Evolutionary conservation across 257 asterid genomes (phyloP).

Genomic region (Paraleonurus japonicus): DNA sequence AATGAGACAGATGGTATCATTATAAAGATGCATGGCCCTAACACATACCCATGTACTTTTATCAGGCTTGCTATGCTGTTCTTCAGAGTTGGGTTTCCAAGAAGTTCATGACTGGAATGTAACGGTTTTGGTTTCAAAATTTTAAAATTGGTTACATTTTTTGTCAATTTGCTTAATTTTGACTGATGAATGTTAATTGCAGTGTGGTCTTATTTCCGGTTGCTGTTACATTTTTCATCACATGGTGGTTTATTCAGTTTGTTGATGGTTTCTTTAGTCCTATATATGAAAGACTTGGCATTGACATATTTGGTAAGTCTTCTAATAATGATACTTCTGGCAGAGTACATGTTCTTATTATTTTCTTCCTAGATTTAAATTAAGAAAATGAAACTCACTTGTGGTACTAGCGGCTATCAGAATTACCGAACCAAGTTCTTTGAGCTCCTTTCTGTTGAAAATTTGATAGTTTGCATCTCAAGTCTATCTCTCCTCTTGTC

Average conservation of each 20-base stretch:
- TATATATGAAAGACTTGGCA: slow-evolving; percentile 84
- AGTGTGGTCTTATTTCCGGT: slow-evolving; percentile 95
- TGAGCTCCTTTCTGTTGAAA: slow-evolving; percentile 2
- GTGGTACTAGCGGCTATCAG: not conserved
- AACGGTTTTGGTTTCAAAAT: slow-evolving; percentile 23
- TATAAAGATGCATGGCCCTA: slow-evolving; percentile 18
- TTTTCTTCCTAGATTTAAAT: slow-evolving; percentile 9
- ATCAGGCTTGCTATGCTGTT: slow-evolving; percentile 97
- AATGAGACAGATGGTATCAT: slow-evolving; percentile 1
- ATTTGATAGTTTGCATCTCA: slow-evolving; percentile 10
- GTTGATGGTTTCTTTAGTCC: slow-evolving; percentile 99
- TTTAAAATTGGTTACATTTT: not conserved
- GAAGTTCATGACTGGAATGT: slow-evolving; percentile 99
- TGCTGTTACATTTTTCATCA: slow-evolving; percentile 89
- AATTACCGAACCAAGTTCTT: slow-evolving; percentile 6
- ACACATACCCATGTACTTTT: slow-evolving; percentile 23
- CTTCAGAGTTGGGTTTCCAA: slow-evolving; percentile 97
- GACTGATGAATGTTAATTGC: slow-evolving; percentile 34
- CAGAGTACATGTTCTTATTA: not conserved
- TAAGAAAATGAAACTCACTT: not conserved
- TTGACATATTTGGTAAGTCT: slow-evolving; percentile 83
- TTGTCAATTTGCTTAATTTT: not conserved
- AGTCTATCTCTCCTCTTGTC: not conserved
- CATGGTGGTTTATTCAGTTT: slow-evolving; percentile 98
- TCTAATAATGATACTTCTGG: slow-evolving; percentile 16